Base-by-base conservation (phyloP, 2,329 filamentous ascomycete species). In the Diplodia intermedia region DNA sequence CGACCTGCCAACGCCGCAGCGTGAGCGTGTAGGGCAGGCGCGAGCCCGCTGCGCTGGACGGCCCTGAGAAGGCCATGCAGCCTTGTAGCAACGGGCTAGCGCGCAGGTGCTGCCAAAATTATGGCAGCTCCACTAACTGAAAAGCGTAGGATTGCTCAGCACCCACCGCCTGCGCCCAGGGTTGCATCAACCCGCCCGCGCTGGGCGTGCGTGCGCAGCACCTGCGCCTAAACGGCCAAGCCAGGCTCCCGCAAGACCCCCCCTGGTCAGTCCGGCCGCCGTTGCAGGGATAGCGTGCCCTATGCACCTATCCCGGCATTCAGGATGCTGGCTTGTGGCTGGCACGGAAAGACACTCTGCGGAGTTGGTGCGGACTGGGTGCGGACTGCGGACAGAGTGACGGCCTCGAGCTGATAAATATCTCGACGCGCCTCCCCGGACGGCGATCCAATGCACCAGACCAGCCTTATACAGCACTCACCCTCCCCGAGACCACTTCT, bases 331-430 rank as follows among this genome's bases (percentile, higher is more conserved):
- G 69, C 69, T 70, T 68, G 68, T 57, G 61, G 60, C 70, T 72
- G 70, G 71, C 71, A 72, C 67, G 71, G 69, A 69, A 66, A 54
- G 55, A 60, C 69, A 69, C 60, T 61, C 67, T 71, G 71, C 71
- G 70, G 70, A 71, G 62, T 47, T 65, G 47, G 49, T 40, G 61
- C 57, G 36, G 38, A 26, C 56, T 60, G 57, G 40, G 57, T 43
- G 47, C 57, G 29, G 57, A 62, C 57, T 47, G 57, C 57, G 29
- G 57, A 62, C 57, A 29, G 57, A n/a, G 20, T 14, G 43, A 40
- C 53, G 38, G 65, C 65, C 65, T 67, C 53, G 66, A 69, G 68
- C 70, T 71, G 72, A 74, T 74, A 74, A 73, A 73, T 75, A 75
- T 73, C 71, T 69, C 71, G 31, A 33, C 67, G 63, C 56, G 62